Conservation (phyloP, 2,329 filamentous ascomycete genomes). For the Teratosphaeria gauchensis region DNA sequence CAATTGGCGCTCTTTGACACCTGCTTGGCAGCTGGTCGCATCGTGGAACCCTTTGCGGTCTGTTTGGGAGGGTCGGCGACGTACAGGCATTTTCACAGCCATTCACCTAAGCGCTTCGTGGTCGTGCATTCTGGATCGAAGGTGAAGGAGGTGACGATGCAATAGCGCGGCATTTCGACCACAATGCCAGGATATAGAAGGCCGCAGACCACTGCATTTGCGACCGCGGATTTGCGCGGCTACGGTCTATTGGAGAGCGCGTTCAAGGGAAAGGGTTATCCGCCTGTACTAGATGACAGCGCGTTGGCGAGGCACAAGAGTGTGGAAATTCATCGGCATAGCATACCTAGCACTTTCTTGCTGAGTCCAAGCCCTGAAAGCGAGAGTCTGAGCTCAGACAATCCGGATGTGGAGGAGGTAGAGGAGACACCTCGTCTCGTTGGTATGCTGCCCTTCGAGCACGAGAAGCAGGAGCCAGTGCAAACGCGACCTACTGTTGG, state of each 20-base stretch:
- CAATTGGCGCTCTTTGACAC: background rate
- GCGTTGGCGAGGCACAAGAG: background rate
- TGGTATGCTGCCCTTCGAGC: background rate
- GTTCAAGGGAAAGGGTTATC: conserved; percentile 1
- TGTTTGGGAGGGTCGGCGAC: background rate
- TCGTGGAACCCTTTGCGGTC: background rate
- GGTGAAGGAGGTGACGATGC: background rate
- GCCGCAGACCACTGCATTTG: conserved; percentile 3
- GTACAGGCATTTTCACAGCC: background rate
- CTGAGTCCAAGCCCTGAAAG: conserved; percentile 6
- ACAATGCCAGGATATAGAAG: conserved; percentile 5
- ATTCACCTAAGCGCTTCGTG: background rate
- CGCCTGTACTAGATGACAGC: background rate
- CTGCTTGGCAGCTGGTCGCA: background rate
- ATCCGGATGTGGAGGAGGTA: background rate
- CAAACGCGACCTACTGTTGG: background rate
- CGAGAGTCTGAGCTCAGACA: background rate
- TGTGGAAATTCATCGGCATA: background rate
- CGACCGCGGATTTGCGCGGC: conserved; percentile 1
- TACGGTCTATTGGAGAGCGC: conserved; percentile 7
- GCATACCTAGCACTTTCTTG: conserved; percentile 3
- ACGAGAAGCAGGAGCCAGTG: background rate
- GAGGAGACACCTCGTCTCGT: background rate
- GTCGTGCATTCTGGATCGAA: background rate
- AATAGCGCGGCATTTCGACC: background rate